Evolutionary conservation across 371 early-diverging fungal genomes (phyloP).

Genomic region (Hamiltosporidium magnivora): DNA sequence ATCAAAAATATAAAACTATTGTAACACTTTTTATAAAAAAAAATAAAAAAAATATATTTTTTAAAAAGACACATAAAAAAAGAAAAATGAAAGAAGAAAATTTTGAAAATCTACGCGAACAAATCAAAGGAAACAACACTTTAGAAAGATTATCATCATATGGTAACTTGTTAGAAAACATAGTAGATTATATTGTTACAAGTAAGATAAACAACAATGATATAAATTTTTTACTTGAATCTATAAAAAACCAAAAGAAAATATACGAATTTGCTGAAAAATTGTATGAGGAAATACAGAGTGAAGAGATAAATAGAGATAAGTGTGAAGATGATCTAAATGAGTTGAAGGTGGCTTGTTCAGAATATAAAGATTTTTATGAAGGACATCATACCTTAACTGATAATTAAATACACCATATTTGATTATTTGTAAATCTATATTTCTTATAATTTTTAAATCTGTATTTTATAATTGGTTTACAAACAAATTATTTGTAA

Average conservation of each 20-base stretch:
- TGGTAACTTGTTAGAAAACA: not conserved
- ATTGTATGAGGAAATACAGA: not conserved
- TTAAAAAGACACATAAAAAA: not conserved
- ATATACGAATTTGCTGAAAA: not conserved
- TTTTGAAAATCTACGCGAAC: not conserved
- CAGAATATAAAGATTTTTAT: no score
- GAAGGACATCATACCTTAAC: no score
- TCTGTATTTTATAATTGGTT: no score
- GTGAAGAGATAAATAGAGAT: not conserved
- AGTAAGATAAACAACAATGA: not conserved
- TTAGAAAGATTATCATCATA: not conserved
- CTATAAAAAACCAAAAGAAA: constrained; percentile 4
- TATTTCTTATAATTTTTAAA: no score
- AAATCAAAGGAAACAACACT: not conserved
- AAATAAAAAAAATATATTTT: no score
- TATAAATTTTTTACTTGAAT: not conserved
- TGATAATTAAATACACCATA: no score
- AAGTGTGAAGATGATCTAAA: not conserved
- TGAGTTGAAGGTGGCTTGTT: not conserved
- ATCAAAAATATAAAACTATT: no score
- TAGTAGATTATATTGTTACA: not conserved
- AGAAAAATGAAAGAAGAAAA: not conserved
- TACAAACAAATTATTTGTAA: no score
- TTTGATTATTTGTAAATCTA: no score
- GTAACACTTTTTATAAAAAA: no score